Percentiles rank a stretch among this genome's conserved stretches.
Evolutionary conservation across 441 rosid species (phyloP).

Genomic region (Pelargonium cotyledonis): DNA sequence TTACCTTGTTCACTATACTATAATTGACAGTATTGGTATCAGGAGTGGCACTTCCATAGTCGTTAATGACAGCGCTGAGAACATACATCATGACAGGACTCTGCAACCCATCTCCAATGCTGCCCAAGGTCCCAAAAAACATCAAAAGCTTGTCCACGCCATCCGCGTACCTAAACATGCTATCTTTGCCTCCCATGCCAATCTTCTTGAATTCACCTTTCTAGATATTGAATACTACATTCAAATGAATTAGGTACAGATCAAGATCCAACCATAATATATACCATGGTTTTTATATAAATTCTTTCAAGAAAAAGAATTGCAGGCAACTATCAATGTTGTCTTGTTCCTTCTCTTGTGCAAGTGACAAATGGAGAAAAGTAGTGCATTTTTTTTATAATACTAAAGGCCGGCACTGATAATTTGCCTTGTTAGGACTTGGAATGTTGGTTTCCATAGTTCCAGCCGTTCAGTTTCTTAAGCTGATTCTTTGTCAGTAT

Average conservation of each 20-base stretch:
- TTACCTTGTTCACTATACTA: conserved; percentile 45
- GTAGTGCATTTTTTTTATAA: conserved; percentile 5
- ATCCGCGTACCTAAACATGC: conserved; percentile 55
- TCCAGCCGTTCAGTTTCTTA: conserved; percentile 11
- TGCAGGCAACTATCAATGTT: conserved; percentile 29
- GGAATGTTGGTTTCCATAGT: conserved; percentile 11
- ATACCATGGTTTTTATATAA: conserved; percentile 21
- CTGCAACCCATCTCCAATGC: conserved; percentile 73
- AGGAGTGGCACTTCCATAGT: conserved; percentile 34
- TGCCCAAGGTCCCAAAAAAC: conserved; percentile 52
- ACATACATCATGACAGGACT: conserved; percentile 49
- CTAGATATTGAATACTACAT: neutral
- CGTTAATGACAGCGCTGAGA: conserved; percentile 54
- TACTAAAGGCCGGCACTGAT: conserved; percentile 27
- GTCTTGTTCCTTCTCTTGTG: conserved; percentile 11
- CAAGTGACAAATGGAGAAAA: conserved; percentile 17
- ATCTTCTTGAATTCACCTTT: neutral
- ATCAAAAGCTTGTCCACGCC: conserved; percentile 48
- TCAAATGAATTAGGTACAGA: conserved; percentile 13
- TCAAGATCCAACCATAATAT: conserved; percentile 2
- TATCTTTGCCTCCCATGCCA: conserved; percentile 36
- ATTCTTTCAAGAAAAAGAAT: neutral
- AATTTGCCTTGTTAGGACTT: conserved; percentile 11
- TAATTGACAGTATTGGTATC: conserved; percentile 13
- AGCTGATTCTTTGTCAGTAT: neutral